These are phyloP conservation scores for Sclerotinia minor DNA, from an alignment of 2,329 filamentous ascomycete genomes.

Conservation along the genomic window DNA sequence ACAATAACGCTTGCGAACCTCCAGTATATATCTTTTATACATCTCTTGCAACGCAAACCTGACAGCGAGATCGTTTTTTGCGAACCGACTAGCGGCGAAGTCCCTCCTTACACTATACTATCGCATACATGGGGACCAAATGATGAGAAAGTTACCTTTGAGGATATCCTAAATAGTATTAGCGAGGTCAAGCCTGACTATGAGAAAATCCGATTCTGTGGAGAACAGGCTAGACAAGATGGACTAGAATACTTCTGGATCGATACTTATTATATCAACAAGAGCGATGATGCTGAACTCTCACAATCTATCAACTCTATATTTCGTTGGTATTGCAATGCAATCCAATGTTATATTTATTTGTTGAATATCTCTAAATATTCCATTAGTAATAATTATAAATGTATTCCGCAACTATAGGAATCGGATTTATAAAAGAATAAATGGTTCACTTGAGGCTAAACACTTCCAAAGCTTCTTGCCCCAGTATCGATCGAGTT, in stretches of 20 bases:
- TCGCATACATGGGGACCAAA: slow-evolving; percentile 10
- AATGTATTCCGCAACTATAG: not conserved
- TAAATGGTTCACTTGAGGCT: not conserved
- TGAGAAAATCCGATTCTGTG: not conserved
- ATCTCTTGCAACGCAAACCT: no score
- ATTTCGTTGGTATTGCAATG: not conserved
- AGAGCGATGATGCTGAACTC: not conserved
- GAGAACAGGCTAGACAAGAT: slow-evolving; percentile 12
- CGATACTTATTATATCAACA: slow-evolving; percentile 20
- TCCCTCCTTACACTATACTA: not conserved
- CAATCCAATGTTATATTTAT: not conserved
- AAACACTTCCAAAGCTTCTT: not conserved
- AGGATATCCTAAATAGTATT: not conserved
- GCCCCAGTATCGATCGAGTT: not conserved
- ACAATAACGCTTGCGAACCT: no score
- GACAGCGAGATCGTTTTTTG: no score
- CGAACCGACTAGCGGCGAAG: no score
- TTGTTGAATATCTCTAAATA: not conserved
- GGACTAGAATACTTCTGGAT: slow-evolving; percentile 8
- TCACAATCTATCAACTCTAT: not conserved
- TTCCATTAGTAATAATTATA: not conserved
- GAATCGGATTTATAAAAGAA: not conserved
- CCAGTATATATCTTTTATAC: no score
- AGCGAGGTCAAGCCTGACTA: not conserved
- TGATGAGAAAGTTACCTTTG: slow-evolving; percentile 5